phyloP scores from a whole-genome alignment of 2,329 filamentous ascomycete species.

The Pseudocercospora vitis region DNA sequence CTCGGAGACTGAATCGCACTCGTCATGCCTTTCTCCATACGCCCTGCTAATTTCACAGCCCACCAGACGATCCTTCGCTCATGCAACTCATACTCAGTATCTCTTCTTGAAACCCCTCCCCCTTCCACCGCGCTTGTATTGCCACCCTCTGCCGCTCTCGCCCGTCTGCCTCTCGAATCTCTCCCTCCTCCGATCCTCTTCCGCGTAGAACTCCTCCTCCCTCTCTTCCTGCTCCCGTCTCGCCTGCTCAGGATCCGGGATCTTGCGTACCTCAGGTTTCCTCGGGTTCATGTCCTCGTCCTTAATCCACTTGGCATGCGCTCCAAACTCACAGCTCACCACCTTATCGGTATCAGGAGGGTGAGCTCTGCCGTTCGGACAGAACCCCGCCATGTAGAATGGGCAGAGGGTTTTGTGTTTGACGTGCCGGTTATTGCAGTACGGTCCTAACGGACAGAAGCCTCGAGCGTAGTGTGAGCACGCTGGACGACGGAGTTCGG shows the following conservation, averaged over 20 bases:
- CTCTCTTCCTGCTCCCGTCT: constrained; percentile 62
- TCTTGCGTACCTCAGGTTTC: constrained; percentile 60
- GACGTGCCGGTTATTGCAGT: constrained; percentile 86
- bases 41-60: background rate
- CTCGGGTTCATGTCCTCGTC: constrained; percentile 61
- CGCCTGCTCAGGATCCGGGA: constrained; percentile 71
- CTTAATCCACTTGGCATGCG: constrained; percentile 76
- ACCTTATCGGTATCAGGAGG: constrained; percentile 39
- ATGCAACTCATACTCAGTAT: background rate
- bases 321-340: constrained; percentile 69
- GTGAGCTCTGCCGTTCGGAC: constrained; percentile 66
- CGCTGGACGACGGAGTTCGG: constrained; percentile 58
- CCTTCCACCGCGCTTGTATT: constrained; percentile 27
- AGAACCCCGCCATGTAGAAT: constrained; percentile 92
- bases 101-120: constrained; percentile 36
- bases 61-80: background rate
- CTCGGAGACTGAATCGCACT: too few species aligned
- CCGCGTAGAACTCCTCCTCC: constrained; percentile 54
- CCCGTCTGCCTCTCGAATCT: constrained; percentile 50
- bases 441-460: constrained; percentile 87
- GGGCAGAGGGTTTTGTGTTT: constrained; percentile 71
- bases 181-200: constrained; percentile 50
- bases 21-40: too few species aligned
- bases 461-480: constrained; percentile 85
- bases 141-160: constrained; percentile 46